Percentiles rank a stretch among this genome's conserved stretches.
phyloP scores from a whole-genome alignment of 176 grass and related monocot species.

The Lolium perenne region DNA sequence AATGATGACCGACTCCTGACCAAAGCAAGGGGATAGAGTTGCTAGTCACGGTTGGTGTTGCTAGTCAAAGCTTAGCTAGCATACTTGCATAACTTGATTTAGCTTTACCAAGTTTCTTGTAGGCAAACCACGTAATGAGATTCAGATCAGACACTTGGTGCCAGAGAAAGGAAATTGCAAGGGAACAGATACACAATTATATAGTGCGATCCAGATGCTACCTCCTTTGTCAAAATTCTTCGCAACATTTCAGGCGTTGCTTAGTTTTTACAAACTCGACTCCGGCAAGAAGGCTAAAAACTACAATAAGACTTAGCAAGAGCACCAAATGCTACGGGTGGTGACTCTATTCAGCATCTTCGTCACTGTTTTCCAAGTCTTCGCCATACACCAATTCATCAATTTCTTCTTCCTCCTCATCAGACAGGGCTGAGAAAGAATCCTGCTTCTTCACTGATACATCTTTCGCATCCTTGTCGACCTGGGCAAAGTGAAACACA shows the following conservation, averaged over 20 bases:
- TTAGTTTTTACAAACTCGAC: conserved; percentile 33
- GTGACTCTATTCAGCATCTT: conserved; percentile 50
- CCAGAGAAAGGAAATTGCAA: not conserved
- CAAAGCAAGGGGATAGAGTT: not conserved
- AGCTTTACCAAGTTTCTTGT: not conserved
- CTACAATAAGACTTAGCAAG: not conserved
- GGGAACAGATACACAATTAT: not conserved
- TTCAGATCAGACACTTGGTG: not conserved
- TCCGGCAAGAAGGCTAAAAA: not conserved
- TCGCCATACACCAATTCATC: conserved; percentile 87
- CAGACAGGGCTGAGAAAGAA: conserved; percentile 11
- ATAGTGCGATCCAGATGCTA: conserved; percentile 12
- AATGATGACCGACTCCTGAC: not conserved
- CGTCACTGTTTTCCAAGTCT: conserved; percentile 56
- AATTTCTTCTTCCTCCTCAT: conserved; percentile 65
- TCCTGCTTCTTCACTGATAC: conserved; percentile 37
- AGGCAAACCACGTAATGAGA: not conserved
- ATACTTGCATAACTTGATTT: not conserved
- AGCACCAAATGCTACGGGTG: not conserved
- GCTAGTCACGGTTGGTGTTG: conserved; percentile 33
- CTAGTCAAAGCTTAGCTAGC: not conserved
- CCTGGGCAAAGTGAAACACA: conserved; percentile 46
- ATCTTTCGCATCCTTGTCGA: conserved; percentile 48
- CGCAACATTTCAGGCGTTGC: conserved; percentile 10
- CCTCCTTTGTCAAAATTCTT: conserved; percentile 39